Conservation (phyloP, 2,329 filamentous ascomycete genomes). For the Boeremia lycopersici region DNA sequence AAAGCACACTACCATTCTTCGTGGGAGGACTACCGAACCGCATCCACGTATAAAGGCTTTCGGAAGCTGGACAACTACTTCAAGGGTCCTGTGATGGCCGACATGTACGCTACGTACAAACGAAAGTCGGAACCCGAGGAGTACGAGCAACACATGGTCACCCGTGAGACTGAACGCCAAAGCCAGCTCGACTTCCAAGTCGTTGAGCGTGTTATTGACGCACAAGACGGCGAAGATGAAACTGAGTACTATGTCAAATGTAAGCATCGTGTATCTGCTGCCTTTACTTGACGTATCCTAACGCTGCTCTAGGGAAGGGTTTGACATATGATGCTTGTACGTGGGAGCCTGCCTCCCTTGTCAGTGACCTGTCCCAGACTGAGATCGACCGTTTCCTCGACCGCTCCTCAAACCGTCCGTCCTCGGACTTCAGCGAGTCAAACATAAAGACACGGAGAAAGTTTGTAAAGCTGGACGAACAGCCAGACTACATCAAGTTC, state of each 20-base stretch:
- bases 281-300: conserved; percentile 27
- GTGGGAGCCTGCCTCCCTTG: conserved; percentile 80
- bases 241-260: conserved; percentile 95
- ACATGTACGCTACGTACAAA: conserved; percentile 67
- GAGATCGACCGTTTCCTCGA: conserved; percentile 93
- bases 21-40: conserved; percentile 81
- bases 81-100: conserved; percentile 78
- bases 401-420: conserved; percentile 78
- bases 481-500: conserved; percentile 82
- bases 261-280: conserved; percentile 37
- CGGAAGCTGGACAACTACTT: conserved; percentile 96
- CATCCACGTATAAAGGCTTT: conserved; percentile 79
- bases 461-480: conserved; percentile 67
- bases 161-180: conserved; percentile 88
- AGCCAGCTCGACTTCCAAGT: conserved; percentile 88
- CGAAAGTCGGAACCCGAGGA: conserved; percentile 75
- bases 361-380: conserved; percentile 79
- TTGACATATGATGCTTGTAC: conserved; percentile 93
- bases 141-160: conserved; percentile 92
- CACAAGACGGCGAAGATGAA: conserved; percentile 77
- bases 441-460: conserved; percentile 71
- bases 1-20: conserved; percentile 95
- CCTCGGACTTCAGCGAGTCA: conserved; percentile 78
- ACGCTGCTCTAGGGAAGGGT: conserved; percentile 66
- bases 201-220: conserved; percentile 89